Conservation (phyloP, 768 basidiomycete species). For the Suillus paluster region DNA sequence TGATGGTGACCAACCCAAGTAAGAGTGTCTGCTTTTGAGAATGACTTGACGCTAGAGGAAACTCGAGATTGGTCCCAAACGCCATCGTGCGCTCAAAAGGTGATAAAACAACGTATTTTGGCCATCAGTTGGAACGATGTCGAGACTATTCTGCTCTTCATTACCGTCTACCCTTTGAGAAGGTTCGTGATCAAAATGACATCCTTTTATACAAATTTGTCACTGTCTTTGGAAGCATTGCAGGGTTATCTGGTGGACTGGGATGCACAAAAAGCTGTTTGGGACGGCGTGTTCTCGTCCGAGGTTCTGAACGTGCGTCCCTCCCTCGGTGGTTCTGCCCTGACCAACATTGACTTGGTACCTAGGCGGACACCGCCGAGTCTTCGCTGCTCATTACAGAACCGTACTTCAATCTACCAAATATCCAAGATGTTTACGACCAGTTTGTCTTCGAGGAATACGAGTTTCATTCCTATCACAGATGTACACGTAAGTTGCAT, state of each 20-base stretch:
- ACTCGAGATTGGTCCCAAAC: constrained; percentile 70
- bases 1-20: constrained; percentile 29
- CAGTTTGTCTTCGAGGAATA: constrained; percentile 98
- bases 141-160: constrained; percentile 80
- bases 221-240: constrained; percentile 25
- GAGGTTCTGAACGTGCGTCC: constrained; percentile 64
- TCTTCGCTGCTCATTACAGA: constrained; percentile 88
- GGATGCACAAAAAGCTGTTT: constrained; percentile 93
- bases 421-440: constrained; percentile 91
- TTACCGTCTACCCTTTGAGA: constrained; percentile 87
- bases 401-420: constrained; percentile 92
- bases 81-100: constrained; percentile 84
- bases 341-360: constrained; percentile 16
- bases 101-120: constrained; percentile 82
- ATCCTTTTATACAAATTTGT: not conserved
- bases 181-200: constrained; percentile 50
- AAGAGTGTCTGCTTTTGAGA: constrained; percentile 11
- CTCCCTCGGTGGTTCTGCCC: not conserved
- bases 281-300: constrained; percentile 87
- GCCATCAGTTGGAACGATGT: constrained; percentile 81
- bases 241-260: constrained; percentile 94
- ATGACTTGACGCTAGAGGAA: constrained; percentile 8
- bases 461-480: constrained; percentile 83
- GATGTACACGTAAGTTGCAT: constrained; percentile 73
- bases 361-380: constrained; percentile 71